phyloP scores from a whole-genome alignment of 768 basidiomycete species.

The Suillus alpinus region DNA sequence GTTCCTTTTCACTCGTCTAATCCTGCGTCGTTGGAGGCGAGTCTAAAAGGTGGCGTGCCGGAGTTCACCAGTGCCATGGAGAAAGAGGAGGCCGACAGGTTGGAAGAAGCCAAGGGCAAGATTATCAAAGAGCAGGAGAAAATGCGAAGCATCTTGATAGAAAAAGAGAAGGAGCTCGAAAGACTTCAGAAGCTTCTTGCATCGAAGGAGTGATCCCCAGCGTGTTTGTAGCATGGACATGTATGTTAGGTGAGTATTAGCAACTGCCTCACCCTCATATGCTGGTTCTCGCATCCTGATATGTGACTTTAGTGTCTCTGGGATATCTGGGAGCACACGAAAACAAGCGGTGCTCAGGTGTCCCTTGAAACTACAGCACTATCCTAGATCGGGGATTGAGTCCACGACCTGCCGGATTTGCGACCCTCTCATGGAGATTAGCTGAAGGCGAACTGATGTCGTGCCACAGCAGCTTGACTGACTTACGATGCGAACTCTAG shows the following conservation, averaged over 20 bases:
- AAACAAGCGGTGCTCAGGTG: neutral
- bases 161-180: conserved; percentile 81
- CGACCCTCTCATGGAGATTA: neutral
- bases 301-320: neutral
- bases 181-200: conserved; percentile 52
- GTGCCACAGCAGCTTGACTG: neutral
- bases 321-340: neutral
- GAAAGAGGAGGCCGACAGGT: conserved; percentile 74
- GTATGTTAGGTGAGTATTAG: neutral
- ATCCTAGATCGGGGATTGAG: neutral
- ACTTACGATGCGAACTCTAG: neutral
- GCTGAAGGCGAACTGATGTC: neutral
- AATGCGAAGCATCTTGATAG: conserved; percentile 63
- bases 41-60: conserved; percentile 60
- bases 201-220: conserved; percentile 12
- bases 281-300: neutral
- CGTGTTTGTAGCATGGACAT: neutral
- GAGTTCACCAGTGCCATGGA: conserved; percentile 89
- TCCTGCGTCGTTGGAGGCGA: conserved; percentile 57
- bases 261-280: neutral
- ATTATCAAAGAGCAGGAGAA: conserved; percentile 76
- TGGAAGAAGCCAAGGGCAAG: conserved; percentile 73
- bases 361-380: neutral
- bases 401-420: neutral
- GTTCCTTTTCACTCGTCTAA: conserved; percentile 74